Base-by-base conservation (phyloP, 148 eudicot genomes). In the Bassia scoparia region DNA sequence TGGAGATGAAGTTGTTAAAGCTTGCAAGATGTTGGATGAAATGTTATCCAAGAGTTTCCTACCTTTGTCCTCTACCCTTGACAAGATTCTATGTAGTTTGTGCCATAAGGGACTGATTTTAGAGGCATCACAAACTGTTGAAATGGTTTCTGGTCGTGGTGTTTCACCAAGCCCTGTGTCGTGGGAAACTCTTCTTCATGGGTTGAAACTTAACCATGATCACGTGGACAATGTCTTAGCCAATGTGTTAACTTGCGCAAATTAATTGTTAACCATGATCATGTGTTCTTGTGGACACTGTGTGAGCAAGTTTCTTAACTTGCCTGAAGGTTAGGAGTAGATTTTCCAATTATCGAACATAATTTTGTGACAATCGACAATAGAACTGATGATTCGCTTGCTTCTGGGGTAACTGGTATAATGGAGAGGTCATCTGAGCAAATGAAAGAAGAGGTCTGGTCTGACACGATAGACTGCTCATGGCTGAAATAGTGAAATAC, bases 181-280 rank as follows among this genome's bases (percentile, higher is more conserved):
- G 23, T 84, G 84, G 87, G 75, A 86, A 84, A 78, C 80, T 12
- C 79, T 86, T 49, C 73, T 84, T 61, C 27, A 37, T 23, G 61
- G 27, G 23, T 63, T 67, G 52, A 61, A 77, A 59, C 58, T 74
- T 64, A 67, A 77, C 13, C 60, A 13, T 24, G 29, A 43, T 70
- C 23, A 9, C 35, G 58, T 56, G 20, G 65, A 20, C 6, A 68
- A 5, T 24, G 14, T 68, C 43, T 14, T 68, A 10, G 63, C 38
- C 41, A 66, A 33, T 38, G 38, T 74, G 71, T 54, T 33, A 14
- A 38, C n/a, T n/a, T 41, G 44, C 7, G 11, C 11, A 53, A 67
- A 77, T 63, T 52, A n/a, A n/a, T n/a, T n/a, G n/a, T 74, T 64
- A 67, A 77, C 20, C 60, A 13, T 38, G 29, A 43, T 70, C 23